Base-by-base conservation (phyloP, 345 rosid genomes). In the Reutealis trisperma region DNA sequence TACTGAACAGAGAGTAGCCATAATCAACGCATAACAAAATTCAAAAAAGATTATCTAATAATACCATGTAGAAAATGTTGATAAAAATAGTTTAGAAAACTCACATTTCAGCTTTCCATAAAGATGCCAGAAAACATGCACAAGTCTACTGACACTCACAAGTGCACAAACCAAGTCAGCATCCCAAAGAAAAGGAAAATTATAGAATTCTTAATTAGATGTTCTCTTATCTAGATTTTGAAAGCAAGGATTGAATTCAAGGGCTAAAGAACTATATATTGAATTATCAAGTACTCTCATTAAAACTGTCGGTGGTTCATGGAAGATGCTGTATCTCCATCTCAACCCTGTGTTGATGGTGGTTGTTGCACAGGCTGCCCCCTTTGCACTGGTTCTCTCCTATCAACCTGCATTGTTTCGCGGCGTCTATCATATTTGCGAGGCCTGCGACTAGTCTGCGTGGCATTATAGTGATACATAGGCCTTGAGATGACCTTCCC, bases 401-500 rank as follows among this genome's bases (percentile, higher is more conserved):
- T 91, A 72, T 89, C 93, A 27, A 88, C 96, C 77, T 90, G 92
- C 90, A 84, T 86, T 76, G 91, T 45, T 55, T 93, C 94, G 15
- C 93, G 89, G 22, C 93, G 93, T 69, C 89, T 84, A 75, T 91
- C 96, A 63, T 90, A 86, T 67, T 94, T 90, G 58, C 91, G 90
- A 45, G 92, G 84, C 79, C 91, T 87, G 65, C 77, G 79, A 81
- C 93, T 88, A 37, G 80, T 72, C 27, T 82, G 91, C 73, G 88
- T 88, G 6, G 41, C 89, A 18, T 83, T 81, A 74, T 76, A 89
- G 81, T 89, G 83, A 75, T 92, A 93, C 54, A 90, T 93, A 52
- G 96, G 98, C 85, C 98, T 90, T 22, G 87, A 94, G 70, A 89
- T 93, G 58, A 96, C 98, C 84, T 93, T 93, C 49, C 98, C 99